A percentile compares a stretch with the other conserved stretches of the same genome.
Evolutionary conservation across 2,329 filamentous ascomycete genomes (phyloP).

Genomic region (Neofusicoccum laricinum): DNA sequence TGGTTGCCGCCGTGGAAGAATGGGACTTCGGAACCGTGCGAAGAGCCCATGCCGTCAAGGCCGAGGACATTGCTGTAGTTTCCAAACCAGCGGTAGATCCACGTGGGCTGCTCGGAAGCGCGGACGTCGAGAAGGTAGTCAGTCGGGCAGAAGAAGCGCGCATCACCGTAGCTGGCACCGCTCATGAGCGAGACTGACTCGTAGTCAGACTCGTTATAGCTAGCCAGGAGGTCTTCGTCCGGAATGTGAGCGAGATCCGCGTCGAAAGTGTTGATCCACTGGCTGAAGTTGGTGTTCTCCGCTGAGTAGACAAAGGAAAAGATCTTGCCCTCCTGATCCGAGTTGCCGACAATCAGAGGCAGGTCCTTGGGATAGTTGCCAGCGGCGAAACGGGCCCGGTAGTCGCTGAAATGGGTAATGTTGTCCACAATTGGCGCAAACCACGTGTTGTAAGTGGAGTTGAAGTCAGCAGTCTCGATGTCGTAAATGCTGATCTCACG

Average conservation of each 20-base stretch:
- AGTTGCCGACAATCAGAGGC: constrained; percentile 26
- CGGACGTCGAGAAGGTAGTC: constrained; percentile 39
- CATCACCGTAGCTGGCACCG: constrained; percentile 44
- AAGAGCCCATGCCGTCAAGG: constrained; percentile 25
- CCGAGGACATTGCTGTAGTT: constrained; percentile 40
- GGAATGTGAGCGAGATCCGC: constrained; percentile 41
- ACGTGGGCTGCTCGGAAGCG: constrained; percentile 37
- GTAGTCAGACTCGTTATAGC: constrained; percentile 38
- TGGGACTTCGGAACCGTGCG: constrained; percentile 43
- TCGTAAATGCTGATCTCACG: constrained; percentile 14
- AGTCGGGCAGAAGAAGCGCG: constrained; percentile 44
- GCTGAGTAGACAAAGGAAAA: constrained; percentile 26
- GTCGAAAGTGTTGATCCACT: constrained; percentile 46
- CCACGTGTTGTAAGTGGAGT: constrained; percentile 21
- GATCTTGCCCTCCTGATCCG: constrained; percentile 26
- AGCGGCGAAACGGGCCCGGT: constrained; percentile 24
- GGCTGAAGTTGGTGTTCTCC: constrained; percentile 35
- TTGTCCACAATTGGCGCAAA: constrained; percentile 18
- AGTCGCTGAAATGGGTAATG: constrained; percentile 19
- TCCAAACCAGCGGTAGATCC: constrained; percentile 46
- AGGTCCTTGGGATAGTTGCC: constrained; percentile 23
- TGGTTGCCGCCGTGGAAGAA: constrained; percentile 48
- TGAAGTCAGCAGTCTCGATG: constrained; percentile 22
- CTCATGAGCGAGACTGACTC: constrained; percentile 40
- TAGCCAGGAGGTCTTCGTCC: constrained; percentile 29